phyloP scores from a whole-genome alignment of 352 stramenopile species.

The Phytophthora tubulina region DNA sequence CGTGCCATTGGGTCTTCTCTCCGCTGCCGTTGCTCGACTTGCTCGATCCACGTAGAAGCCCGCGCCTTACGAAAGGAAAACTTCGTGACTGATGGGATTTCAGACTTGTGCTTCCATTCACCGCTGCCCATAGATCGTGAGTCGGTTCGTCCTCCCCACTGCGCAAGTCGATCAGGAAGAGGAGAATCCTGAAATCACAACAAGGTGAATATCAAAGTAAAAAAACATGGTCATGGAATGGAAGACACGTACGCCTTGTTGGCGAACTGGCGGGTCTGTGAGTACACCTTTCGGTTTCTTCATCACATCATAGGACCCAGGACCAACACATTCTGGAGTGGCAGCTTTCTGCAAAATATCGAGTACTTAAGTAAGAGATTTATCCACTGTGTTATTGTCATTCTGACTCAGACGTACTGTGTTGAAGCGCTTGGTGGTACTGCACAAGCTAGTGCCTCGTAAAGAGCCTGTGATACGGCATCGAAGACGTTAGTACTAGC shows the following conservation, averaged over 20 bases:
- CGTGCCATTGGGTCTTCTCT: constrained; percentile 50
- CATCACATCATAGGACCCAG: constrained; percentile 65
- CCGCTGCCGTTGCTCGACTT: constrained; percentile 63
- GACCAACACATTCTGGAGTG: constrained; percentile 61
- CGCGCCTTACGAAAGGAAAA: constrained; percentile 68
- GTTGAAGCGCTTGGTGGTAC: constrained; percentile 68
- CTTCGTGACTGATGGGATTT: constrained; percentile 63
- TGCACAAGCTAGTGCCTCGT: constrained; percentile 74
- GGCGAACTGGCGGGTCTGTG: constrained; percentile 34
- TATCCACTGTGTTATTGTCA: not conserved
- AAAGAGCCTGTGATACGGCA: constrained; percentile 53
- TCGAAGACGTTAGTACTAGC: not conserved
- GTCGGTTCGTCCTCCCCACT: constrained; percentile 60
- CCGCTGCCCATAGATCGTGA: constrained; percentile 60
- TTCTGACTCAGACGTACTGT: constrained; percentile 24
- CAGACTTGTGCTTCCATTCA: constrained; percentile 73
- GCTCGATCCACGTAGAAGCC: constrained; percentile 73
- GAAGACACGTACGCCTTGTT: constrained; percentile 30
- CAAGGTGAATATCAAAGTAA: not conserved
- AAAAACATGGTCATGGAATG: not conserved
- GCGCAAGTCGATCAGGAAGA: constrained; percentile 47
- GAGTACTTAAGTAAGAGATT: not conserved
- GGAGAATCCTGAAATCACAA: constrained; percentile 20
- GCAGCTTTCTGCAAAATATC: constrained; percentile 46
- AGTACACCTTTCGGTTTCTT: constrained; percentile 34